These are phyloP conservation scores for Alternaria ethzedia DNA, from an alignment of 2,329 filamentous ascomycete species.

Conservation along the genomic window DNA sequence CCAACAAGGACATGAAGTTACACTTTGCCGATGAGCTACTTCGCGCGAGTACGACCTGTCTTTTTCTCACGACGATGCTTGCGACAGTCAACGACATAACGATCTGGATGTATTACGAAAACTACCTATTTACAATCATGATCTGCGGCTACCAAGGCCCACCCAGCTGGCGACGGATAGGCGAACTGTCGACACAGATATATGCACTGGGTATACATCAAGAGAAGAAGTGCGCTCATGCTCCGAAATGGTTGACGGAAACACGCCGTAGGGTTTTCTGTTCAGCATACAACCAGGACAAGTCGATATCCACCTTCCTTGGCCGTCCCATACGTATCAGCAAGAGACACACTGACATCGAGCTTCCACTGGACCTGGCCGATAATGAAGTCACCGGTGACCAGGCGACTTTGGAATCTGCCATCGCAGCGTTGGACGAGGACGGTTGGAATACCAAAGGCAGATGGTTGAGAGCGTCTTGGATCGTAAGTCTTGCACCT, in stretches of 20 bases:
- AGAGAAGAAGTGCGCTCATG: slow-evolving; percentile 30
- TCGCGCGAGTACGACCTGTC: slow-evolving; percentile 45
- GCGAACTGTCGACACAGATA: slow-evolving; percentile 39
- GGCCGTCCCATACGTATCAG: slow-evolving; percentile 41
- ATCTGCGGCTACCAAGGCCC: slow-evolving; percentile 44
- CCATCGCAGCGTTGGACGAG: slow-evolving; percentile 29
- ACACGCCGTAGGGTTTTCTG: slow-evolving; percentile 38
- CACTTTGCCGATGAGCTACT: slow-evolving; percentile 40
- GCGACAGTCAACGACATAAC: slow-evolving; percentile 49
- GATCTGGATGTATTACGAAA: slow-evolving; percentile 45
- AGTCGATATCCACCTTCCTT: slow-evolving; percentile 44
- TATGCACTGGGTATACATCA: slow-evolving; percentile 43
- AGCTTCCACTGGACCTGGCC: slow-evolving; percentile 38
- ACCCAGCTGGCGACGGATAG: slow-evolving; percentile 42
- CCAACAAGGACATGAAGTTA: slow-evolving; percentile 21
- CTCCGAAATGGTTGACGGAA: slow-evolving; percentile 39
- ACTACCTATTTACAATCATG: slow-evolving; percentile 45
- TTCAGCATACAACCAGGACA: slow-evolving; percentile 40
- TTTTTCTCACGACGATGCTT: slow-evolving; percentile 48
- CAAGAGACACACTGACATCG: slow-evolving; percentile 39
- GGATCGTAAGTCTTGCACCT: slow-evolving; percentile 23
- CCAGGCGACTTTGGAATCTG: slow-evolving; percentile 18
- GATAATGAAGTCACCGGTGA: slow-evolving; percentile 35
- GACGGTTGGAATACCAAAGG: slow-evolving; percentile 51
- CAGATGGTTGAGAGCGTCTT: slow-evolving; percentile 33